Percentiles rank a stretch among this genome's conserved stretches.
Conservation (phyloP, 208 protist genomes). For the Polymyxa betae region DNA sequence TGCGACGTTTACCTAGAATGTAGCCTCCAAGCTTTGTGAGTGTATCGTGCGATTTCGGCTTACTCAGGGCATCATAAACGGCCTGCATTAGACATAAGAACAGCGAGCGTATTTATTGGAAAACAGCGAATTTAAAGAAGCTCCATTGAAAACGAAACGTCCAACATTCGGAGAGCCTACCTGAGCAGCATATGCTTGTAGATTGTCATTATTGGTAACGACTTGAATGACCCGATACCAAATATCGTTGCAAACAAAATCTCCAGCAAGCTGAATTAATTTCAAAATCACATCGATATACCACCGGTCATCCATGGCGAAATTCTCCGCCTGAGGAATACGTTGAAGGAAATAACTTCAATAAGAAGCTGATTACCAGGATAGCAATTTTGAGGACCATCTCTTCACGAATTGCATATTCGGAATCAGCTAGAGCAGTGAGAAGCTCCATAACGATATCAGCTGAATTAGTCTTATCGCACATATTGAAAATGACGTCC, state of each 20-base stretch:
- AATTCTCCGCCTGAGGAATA: conserved; percentile 54
- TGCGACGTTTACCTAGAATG: conserved; percentile 79
- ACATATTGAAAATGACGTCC: conserved; percentile 95
- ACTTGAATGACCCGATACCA: conserved; percentile 89
- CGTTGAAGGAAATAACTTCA: background rate
- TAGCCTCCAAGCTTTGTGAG: conserved; percentile 78
- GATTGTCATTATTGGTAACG: conserved; percentile 89
- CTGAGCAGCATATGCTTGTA: conserved; percentile 91
- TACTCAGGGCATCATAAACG: background rate
- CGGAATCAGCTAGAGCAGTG: conserved; percentile 72
- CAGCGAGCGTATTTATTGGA: no score
- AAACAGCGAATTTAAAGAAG: background rate
- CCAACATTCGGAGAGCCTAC: conserved; percentile 16
- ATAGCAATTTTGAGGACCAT: conserved; percentile 63
- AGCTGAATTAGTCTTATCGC: conserved; percentile 83
- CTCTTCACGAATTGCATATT: conserved; percentile 62
- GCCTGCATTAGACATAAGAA: background rate
- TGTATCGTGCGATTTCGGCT: conserved; percentile 58
- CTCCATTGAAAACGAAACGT: conserved; percentile 63
- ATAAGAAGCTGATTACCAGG: background rate
- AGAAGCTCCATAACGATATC: conserved; percentile 90
- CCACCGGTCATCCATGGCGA: conserved; percentile 72
- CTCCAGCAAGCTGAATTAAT: conserved; percentile 91
- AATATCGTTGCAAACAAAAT: conserved; percentile 87
- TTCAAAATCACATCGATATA: conserved; percentile 95